A percentile compares a stretch with the other conserved stretches of the same genome.
Conservation (phyloP, 495 filamentous ascomycete genomes). For the Echria macrotheca region DNA sequence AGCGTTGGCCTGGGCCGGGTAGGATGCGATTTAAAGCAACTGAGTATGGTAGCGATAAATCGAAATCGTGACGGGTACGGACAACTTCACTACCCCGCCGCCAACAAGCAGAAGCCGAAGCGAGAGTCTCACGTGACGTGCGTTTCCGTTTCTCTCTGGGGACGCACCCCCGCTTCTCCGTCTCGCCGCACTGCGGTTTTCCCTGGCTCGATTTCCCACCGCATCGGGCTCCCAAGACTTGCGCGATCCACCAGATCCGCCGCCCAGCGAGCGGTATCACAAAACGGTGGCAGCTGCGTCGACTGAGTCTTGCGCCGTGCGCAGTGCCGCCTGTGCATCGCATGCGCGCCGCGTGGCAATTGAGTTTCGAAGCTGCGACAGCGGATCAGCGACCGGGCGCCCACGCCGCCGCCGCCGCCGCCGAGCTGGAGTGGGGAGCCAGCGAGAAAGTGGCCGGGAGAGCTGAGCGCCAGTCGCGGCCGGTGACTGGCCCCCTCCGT, state of each 20-base stretch:
- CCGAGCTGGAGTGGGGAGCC: not conserved
- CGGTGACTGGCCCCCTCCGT: conserved; percentile 6
- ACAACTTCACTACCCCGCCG: too few relatives aligned
- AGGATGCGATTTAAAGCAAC: too few relatives aligned
- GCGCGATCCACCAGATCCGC: conserved; percentile 5
- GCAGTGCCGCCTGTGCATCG: too few relatives aligned
- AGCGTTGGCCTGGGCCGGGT: too few relatives aligned
- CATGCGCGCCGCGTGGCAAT: not conserved
- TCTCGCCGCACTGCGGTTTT: too few relatives aligned
- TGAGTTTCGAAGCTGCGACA: not conserved
- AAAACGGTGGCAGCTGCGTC: conserved; percentile 16
- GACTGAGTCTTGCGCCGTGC: too few relatives aligned
- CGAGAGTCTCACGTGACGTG: too few relatives aligned
- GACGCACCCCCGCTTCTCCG: conserved; percentile 8
- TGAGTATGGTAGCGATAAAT: too few relatives aligned
- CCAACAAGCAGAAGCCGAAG: too few relatives aligned
- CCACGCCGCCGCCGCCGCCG: not conserved
- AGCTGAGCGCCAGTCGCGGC: not conserved
- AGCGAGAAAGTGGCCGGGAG: not conserved
- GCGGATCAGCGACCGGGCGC: not conserved
- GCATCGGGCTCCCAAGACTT: conserved; percentile 2
- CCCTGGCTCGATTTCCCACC: conserved; percentile 3
- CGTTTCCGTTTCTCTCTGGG: conserved; percentile 10
- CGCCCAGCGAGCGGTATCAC: conserved; percentile 10
- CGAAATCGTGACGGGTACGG: too few relatives aligned